Conservation (phyloP, 2,329 filamentous ascomycete genomes). For the Coniochaeta sp. region DNA sequence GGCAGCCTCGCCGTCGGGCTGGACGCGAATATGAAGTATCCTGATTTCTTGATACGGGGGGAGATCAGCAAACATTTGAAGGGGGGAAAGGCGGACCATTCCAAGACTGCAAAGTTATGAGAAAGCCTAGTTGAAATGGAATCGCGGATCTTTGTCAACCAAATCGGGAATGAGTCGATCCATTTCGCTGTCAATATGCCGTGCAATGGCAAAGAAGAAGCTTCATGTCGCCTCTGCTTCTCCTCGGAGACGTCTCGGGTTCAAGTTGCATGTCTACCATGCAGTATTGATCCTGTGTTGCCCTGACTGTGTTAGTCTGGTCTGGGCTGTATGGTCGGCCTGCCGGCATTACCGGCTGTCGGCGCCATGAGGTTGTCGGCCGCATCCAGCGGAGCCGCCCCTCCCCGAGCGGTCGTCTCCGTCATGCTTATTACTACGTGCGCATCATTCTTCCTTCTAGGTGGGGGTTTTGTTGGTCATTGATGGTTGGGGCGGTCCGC, state of each 20-base stretch:
- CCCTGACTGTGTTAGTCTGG: too few species aligned
- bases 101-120: conserved; percentile 1
- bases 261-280: not conserved
- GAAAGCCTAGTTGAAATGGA: not conserved
- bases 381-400: not conserved
- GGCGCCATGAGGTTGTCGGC: not conserved
- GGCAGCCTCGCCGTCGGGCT: conserved; percentile 37
- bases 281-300: too few species aligned
- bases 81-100: conserved; percentile 19
- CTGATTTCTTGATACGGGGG: conserved; percentile 37
- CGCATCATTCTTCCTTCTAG: too few species aligned
- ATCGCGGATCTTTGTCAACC: not conserved
- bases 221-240: not conserved
- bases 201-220: not conserved
- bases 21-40: conserved; percentile 42
- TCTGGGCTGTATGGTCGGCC: too few species aligned
- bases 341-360: not conserved
- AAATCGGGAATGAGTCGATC: not conserved
- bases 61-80: conserved; percentile 32
- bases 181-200: not conserved
- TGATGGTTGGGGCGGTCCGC: too few species aligned
- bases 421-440: too few species aligned
- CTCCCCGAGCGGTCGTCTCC: too few species aligned
- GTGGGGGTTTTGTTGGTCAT: too few species aligned
- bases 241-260: not conserved